A percentile compares a stretch with the other conserved stretches of the same genome.
Evolutionary conservation across 2,329 filamentous ascomycete species (phyloP).

Genomic region (Ilyonectria robusta): DNA sequence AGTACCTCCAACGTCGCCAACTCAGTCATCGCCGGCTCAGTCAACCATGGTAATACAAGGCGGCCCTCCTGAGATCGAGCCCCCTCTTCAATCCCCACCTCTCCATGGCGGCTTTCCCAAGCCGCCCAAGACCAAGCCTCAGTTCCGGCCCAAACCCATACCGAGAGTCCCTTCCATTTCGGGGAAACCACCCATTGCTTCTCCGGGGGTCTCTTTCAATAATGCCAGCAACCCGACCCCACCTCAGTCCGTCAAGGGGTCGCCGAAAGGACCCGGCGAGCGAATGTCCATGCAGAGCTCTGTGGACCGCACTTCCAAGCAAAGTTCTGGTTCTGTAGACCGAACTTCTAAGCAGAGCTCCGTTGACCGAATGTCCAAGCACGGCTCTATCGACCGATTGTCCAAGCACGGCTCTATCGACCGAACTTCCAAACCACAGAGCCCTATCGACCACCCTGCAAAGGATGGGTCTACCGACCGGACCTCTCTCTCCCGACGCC

Average conservation of each 20-base stretch:
- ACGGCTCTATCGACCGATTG: conserved; percentile 9
- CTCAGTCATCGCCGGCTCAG: conserved; percentile 3
- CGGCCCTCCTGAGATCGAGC: conserved; percentile 4
- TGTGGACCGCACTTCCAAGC: conserved; percentile 12
- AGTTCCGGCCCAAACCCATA: conserved; percentile 21
- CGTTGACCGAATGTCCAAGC: conserved; percentile 19
- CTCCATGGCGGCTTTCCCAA: conserved; percentile 29
- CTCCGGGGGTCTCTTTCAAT: conserved; percentile 31
- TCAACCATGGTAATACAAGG: conserved; percentile 13
- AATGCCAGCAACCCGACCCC: conserved; percentile 48
- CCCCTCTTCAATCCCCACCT: conserved; percentile 13
- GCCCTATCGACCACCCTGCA: conserved; percentile 8
- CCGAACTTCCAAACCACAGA: conserved; percentile 1
- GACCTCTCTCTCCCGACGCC: conserved; percentile 51
- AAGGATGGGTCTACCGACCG: conserved; percentile 39
- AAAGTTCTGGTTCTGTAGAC: neutral
- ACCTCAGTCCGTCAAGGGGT: conserved; percentile 49
- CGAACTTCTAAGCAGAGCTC: conserved; percentile 16
- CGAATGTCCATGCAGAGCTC: conserved; percentile 19
- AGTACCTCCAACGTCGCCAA: conserved; percentile 2
- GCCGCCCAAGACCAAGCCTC: conserved; percentile 13
- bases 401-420: conserved; percentile 18
- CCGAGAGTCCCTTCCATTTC: conserved; percentile 14
- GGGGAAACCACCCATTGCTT: conserved; percentile 27
- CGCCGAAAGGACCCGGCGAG: conserved; percentile 41